Percentiles rank a stretch among this genome's conserved stretches.
phyloP scores from a whole-genome alignment of 768 basidiomycete genomes.

The Panaeolus cyanescens region DNA sequence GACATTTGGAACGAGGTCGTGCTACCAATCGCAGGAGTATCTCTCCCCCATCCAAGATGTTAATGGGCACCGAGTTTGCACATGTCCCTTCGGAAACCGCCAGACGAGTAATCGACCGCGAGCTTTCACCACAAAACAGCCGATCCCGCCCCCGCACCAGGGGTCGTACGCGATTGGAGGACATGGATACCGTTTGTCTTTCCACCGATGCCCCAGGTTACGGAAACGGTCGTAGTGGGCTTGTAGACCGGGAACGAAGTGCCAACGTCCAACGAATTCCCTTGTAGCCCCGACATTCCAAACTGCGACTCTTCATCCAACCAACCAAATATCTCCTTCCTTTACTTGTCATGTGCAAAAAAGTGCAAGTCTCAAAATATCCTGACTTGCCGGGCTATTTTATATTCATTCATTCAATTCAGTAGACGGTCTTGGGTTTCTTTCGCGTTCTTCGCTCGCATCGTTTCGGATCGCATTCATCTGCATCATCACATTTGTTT shows the following conservation, averaged over 20 bases:
- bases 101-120: slow-evolving; percentile 21
- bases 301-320: neutral
- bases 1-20: slow-evolving; percentile 45
- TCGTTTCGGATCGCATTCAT: slow-evolving; percentile 20
- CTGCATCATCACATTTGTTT: slow-evolving; percentile 11
- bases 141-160: slow-evolving; percentile 37
- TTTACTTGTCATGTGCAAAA: slow-evolving; percentile 1
- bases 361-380: neutral
- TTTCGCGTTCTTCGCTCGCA: slow-evolving; percentile 6
- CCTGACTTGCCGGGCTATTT: neutral
- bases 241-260: slow-evolving; percentile 45
- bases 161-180: slow-evolving; percentile 57
- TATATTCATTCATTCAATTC: neutral
- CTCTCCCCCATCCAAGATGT: slow-evolving; percentile 57
- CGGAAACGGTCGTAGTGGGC: slow-evolving; percentile 66
- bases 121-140: slow-evolving; percentile 24
- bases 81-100: slow-evolving; percentile 26
- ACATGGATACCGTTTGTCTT: slow-evolving; percentile 45
- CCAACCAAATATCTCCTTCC: slow-evolving; percentile 6
- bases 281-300: slow-evolving; percentile 16
- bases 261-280: slow-evolving; percentile 19
- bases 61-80: slow-evolving; percentile 26
- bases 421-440: slow-evolving; percentile 16
- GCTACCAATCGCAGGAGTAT: slow-evolving; percentile 54
- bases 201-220: slow-evolving; percentile 59